These are phyloP conservation scores for Apiotrichum mycotoxinovorans DNA, from an alignment of 1,284 basidiomycete genomes.

Conservation along the genomic window DNA sequence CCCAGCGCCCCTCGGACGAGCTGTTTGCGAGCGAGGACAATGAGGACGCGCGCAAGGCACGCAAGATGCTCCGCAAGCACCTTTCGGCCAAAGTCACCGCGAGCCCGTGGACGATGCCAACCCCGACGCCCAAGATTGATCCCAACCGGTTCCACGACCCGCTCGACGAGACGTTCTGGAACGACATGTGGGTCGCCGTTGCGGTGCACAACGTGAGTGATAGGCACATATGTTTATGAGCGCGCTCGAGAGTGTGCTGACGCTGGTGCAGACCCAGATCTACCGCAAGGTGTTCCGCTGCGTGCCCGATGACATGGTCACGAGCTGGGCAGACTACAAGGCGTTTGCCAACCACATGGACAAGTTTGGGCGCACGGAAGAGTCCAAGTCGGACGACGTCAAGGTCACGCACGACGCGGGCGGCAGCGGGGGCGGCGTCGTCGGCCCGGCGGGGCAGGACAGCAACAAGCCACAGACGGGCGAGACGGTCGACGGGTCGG, in stretches of 20 bases:
- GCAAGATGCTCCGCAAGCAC: constrained; percentile 58
- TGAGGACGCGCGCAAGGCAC: constrained; percentile 53
- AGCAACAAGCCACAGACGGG: constrained; percentile 2
- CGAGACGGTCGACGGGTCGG: not conserved
- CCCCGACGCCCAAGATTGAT: constrained; percentile 66
- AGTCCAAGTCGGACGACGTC: constrained; percentile 41
- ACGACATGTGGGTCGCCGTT: constrained; percentile 77
- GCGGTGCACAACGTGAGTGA: constrained; percentile 64
- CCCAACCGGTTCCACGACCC: constrained; percentile 81
- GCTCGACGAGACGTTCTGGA: constrained; percentile 78
- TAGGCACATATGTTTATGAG: too few relatives aligned
- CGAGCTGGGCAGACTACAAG: constrained; percentile 92
- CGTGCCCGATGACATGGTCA: constrained; percentile 82
- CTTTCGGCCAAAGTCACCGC: constrained; percentile 56
- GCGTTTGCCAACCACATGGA: constrained; percentile 73
- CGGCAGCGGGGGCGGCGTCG: constrained; percentile 50
- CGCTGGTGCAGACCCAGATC: constrained; percentile 76
- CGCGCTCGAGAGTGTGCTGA: too few relatives aligned
- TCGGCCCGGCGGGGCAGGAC: constrained; percentile 35
- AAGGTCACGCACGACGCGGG: constrained; percentile 50
- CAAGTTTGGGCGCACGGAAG: constrained; percentile 55
- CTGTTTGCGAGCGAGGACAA: constrained; percentile 52
- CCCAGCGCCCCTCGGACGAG: constrained; percentile 26
- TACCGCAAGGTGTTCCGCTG: constrained; percentile 90
- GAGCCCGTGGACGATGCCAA: constrained; percentile 55